Base-by-base conservation (phyloP, 441 rosid species). In the Macaranga tanarius region DNA sequence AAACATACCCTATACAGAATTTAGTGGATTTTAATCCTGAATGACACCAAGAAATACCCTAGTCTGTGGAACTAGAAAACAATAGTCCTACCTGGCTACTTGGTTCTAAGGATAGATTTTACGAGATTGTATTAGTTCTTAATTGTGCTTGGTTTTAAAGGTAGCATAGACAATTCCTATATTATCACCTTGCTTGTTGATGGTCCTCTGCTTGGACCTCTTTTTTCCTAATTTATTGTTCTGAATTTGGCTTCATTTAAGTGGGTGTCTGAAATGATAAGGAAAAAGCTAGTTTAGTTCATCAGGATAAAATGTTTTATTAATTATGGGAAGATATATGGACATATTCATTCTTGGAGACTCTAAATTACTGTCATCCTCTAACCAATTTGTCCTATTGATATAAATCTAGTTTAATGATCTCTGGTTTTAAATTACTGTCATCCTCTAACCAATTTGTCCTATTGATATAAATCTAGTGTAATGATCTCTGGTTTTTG, bases 401-500 rank as follows among this genome's bases (percentile, higher is more conserved):
- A 25, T 48, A 15, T 73, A 22, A 26, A 0, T 28, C 3, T 15
- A 16, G n/a, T 56, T 8, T 28, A 26, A 56, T 55, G 57, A 58
- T 28, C 6, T 70, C 44, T 48, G 68, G 40, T 28, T 74, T 65
- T 62, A 23, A 25, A 3, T 28, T 48, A 10, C 47, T 13, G 0
- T 20, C 60, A 22, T 55, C 11, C 20, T 13, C 7, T 1, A 19
- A 26, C 4, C 51, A 20, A 7, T 25, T 28, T 9, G 20, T 38
- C 50, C 17, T 62, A 10, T n/a, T 28, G 7, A 25, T 48, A 15
- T 73, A 22, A 26, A 0, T 28, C 3, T 15, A 16, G n/a, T 56
- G 13, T 28, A 26, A 56, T 55, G 57, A 58, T 28, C 6, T 70
- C 44, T 48, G 68, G 40, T 28, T 74, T 65, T 62, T 31, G 12